These are phyloP conservation scores for Leucocoprinus leucothites DNA, from an alignment of 768 basidiomycete species.

Conservation along the genomic window DNA sequence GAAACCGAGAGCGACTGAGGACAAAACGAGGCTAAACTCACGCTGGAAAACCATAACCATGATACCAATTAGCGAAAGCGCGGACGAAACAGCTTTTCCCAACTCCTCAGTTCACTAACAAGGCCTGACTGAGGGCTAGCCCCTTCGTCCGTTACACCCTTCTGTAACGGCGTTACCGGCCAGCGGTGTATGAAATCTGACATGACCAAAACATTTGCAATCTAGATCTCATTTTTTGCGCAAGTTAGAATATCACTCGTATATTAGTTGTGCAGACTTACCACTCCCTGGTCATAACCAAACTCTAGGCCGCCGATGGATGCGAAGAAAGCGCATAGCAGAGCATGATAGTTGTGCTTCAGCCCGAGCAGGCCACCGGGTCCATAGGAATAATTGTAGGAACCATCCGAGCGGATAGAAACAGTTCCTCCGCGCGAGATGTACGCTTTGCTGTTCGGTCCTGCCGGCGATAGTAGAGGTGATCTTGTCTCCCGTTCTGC, in stretches of 20 bases:
- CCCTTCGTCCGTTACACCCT: constrained; percentile 40
- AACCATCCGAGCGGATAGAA: constrained; percentile 30
- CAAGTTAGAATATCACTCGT: neutral
- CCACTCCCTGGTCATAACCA: constrained; percentile 83
- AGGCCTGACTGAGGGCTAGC: constrained; percentile 18
- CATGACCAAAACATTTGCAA: constrained; percentile 86
- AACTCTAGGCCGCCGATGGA: constrained; percentile 77
- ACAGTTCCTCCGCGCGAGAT: constrained; percentile 25
- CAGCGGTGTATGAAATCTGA: constrained; percentile 64
- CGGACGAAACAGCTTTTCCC: constrained; percentile 53
- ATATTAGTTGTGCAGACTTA: constrained; percentile 18
- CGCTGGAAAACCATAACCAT: constrained; percentile 84
- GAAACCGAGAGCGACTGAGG: neutral
- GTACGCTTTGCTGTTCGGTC: neutral
- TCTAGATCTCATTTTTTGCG: constrained; percentile 28
- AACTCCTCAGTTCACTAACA: constrained; percentile 37
- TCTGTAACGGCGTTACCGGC: constrained; percentile 70
- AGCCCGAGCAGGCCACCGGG: constrained; percentile 67
- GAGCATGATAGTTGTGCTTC: constrained; percentile 58
- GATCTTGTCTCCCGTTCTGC: neutral
- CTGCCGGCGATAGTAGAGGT: neutral
- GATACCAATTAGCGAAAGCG: constrained; percentile 62
- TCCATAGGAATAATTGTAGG: constrained; percentile 71
- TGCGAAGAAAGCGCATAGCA: constrained; percentile 70
- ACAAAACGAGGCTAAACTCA: constrained; percentile 31